Evolutionary conservation across 2,329 filamentous ascomycete genomes (phyloP).

Genomic region (Fusarium torreyae): DNA sequence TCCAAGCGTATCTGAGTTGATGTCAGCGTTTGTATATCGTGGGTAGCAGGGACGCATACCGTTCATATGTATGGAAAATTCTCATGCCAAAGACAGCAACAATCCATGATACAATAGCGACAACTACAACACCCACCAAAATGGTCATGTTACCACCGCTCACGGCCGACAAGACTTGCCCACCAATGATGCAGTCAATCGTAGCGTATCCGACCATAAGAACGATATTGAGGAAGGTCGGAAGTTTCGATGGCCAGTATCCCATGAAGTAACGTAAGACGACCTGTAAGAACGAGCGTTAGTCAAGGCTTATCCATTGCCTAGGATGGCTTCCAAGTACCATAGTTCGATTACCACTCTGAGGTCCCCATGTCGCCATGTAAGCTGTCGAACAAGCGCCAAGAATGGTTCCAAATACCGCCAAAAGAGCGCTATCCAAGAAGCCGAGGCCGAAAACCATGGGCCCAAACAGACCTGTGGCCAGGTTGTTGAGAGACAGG

Average conservation of each 20-base stretch:
- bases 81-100: slow-evolving; percentile 73
- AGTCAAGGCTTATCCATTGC: neutral
- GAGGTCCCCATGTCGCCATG: slow-evolving; percentile 83
- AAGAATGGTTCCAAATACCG: slow-evolving; percentile 82
- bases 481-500: slow-evolving; percentile 63
- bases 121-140: slow-evolving; percentile 81
- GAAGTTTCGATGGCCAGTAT: slow-evolving; percentile 64
- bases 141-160: slow-evolving; percentile 76
- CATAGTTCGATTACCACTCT: slow-evolving; percentile 84
- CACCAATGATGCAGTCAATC: slow-evolving; percentile 85
- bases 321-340: slow-evolving; percentile 49
- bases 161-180: slow-evolving; percentile 82
- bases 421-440: slow-evolving; percentile 78
- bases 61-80: slow-evolving; percentile 80
- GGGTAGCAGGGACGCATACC: slow-evolving; percentile 25
- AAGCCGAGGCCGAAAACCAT: slow-evolving; percentile 80
- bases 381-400: slow-evolving; percentile 81
- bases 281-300: slow-evolving; percentile 55
- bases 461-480: slow-evolving; percentile 79
- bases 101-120: slow-evolving; percentile 80
- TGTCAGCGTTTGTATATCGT: slow-evolving; percentile 1
- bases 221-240: slow-evolving; percentile 61
- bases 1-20: slow-evolving; percentile 55
- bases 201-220: slow-evolving; percentile 83
- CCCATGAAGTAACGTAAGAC: slow-evolving; percentile 85